These are phyloP conservation scores for Caloboletus firmus DNA, from an alignment of 1,284 basidiomycete species.

Conservation along the genomic window DNA sequence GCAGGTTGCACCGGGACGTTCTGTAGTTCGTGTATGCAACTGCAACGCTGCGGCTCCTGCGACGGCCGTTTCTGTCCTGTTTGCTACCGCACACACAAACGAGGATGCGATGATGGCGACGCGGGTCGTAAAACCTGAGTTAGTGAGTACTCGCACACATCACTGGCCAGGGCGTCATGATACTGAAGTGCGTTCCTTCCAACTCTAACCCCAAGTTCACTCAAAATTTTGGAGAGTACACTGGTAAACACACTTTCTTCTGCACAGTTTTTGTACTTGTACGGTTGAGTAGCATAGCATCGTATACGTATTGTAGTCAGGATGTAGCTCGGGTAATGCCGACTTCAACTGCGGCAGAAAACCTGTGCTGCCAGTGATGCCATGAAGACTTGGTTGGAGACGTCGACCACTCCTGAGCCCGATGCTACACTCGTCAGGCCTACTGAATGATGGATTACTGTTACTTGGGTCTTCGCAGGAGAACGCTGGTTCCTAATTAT, in stretches of 20 bases:
- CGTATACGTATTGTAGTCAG: background rate
- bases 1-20: constrained; percentile 11
- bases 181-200: background rate
- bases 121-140: background rate
- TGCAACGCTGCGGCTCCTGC: constrained; percentile 8
- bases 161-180: no score
- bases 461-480: background rate
- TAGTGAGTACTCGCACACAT: background rate
- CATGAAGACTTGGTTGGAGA: background rate
- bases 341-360: background rate
- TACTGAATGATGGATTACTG: background rate
- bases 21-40: constrained; percentile 14
- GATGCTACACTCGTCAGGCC: background rate
- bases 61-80: constrained; percentile 5
- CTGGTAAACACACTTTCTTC: background rate
- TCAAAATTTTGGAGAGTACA: background rate
- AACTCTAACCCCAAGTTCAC: background rate
- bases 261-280: background rate
- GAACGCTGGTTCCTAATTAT: background rate
- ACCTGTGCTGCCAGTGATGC: no score
- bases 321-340: background rate
- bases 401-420: background rate
- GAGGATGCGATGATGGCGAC: constrained; percentile 7
- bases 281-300: no score
- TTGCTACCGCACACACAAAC: constrained; percentile 7